Evolutionary conservation across 306 rosid species (phyloP).

Genomic region (Inga oerstediana): DNA sequence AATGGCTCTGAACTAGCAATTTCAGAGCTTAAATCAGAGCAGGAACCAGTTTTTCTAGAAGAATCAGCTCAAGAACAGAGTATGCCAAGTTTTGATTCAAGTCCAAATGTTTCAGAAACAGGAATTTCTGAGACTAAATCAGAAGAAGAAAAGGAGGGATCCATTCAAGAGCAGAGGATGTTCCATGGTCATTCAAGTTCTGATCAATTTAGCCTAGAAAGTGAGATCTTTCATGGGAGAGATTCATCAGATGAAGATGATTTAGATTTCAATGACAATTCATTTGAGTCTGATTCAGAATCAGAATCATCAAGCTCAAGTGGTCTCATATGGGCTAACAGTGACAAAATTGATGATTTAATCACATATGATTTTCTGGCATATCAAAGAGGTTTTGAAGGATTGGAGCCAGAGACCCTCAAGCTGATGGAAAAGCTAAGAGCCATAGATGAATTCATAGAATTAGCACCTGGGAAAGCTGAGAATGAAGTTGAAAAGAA

Average conservation of each 20-base stretch:
- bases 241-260: constrained; percentile 52
- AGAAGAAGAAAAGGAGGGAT: constrained; percentile 20
- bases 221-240: constrained; percentile 33
- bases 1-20: neutral
- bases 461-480: constrained; percentile 31
- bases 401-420: neutral
- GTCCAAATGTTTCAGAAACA: constrained; percentile 1
- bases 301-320: constrained; percentile 38
- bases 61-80: neutral
- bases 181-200: constrained; percentile 11
- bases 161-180: constrained; percentile 9
- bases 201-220: constrained; percentile 22
- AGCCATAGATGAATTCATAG: constrained; percentile 41
- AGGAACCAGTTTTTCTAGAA: constrained; percentile 3
- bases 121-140: constrained; percentile 1
- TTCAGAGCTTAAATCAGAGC: constrained; percentile 22
- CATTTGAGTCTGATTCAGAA: constrained; percentile 46
- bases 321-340: constrained; percentile 30
- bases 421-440: neutral
- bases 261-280: constrained; percentile 40
- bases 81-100: neutral
- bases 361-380: constrained; percentile 41
- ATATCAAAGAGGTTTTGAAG: constrained; percentile 31
- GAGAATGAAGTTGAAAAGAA: neutral
- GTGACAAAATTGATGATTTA: constrained; percentile 39